Evolutionary conservation across 768 basidiomycete species (phyloP).

Genomic region (Suillus subalutaceus): DNA sequence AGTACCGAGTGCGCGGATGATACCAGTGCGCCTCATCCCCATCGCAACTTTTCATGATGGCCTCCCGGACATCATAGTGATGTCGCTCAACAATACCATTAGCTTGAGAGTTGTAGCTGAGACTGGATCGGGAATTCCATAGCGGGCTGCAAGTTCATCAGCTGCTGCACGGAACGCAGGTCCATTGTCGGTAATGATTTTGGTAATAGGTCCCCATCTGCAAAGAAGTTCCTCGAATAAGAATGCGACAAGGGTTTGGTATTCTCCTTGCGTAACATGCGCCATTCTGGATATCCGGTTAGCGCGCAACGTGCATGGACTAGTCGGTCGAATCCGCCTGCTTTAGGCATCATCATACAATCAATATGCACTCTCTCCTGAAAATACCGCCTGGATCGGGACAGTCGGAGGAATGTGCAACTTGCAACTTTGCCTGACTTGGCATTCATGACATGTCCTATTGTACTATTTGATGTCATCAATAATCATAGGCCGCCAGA

Average conservation of each 20-base stretch:
- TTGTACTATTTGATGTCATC: constrained; percentile 4
- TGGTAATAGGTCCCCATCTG: background rate
- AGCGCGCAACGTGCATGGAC: constrained; percentile 11
- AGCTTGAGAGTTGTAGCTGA: background rate
- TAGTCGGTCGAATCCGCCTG: constrained; percentile 19
- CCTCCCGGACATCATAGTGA: too few species aligned
- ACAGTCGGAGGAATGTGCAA: background rate
- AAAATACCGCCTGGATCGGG: background rate
- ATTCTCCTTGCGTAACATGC: constrained; percentile 33
- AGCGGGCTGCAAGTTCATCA: rapidly evolving
- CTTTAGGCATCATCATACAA: constrained; percentile 10
- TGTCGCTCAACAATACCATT: background rate
- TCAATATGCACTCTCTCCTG: background rate
- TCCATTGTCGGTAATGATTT: constrained; percentile 10
- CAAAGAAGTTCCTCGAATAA: constrained; percentile 27
- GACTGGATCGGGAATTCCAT: constrained; percentile 1
- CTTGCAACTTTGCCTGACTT: background rate
- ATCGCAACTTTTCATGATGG: too few species aligned
- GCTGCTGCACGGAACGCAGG: background rate
- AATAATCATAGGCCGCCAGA: constrained; percentile 9
- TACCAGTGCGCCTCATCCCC: too few species aligned
- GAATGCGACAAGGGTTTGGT: background rate
- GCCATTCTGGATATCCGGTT: constrained; percentile 23
- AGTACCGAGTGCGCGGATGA: too few species aligned
- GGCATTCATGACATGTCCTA: background rate